Conservation (phyloP, 2,329 filamentous ascomycete species). For the Cladophialophora chaetospira region DNA sequence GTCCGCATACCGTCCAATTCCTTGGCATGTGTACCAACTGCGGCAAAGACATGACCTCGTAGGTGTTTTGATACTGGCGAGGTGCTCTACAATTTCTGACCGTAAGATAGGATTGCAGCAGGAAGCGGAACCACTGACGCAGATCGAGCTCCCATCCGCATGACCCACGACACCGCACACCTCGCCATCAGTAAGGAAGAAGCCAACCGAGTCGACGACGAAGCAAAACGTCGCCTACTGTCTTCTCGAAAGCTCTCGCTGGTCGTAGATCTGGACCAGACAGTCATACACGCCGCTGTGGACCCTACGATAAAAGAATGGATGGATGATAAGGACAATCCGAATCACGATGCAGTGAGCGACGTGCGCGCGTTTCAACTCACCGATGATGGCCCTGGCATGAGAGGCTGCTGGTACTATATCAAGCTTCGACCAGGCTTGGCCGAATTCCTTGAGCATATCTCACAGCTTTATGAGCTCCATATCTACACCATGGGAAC, state of each 20-base stretch:
- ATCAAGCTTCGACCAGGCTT: slow-evolving; percentile 94
- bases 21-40: slow-evolving; percentile 88
- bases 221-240: slow-evolving; percentile 80
- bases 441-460: slow-evolving; percentile 73
- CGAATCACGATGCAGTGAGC: slow-evolving; percentile 87
- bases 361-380: slow-evolving; percentile 88
- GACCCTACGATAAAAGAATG: slow-evolving; percentile 96
- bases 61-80: slow-evolving; percentile 34
- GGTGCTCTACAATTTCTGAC: slow-evolving; percentile 3
- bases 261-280: slow-evolving; percentile 96
- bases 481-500: slow-evolving; percentile 99
- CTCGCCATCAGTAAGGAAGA: slow-evolving; percentile 82
- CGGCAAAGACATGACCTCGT: slow-evolving; percentile 93
- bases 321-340: slow-evolving; percentile 84
- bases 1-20: slow-evolving; percentile 87
- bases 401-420: slow-evolving; percentile 88
- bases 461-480: slow-evolving; percentile 83
- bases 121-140: slow-evolving; percentile 45
- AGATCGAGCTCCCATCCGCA: slow-evolving; percentile 87
- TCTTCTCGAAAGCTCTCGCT: slow-evolving; percentile 81
- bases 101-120: slow-evolving; percentile 19
- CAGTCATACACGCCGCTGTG: slow-evolving; percentile 96
- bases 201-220: slow-evolving; percentile 78
- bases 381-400: slow-evolving; percentile 76
- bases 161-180: slow-evolving; percentile 87